Base-by-base conservation (phyloP, 768 basidiomycete species). In the Boletus barrowsii region DNA sequence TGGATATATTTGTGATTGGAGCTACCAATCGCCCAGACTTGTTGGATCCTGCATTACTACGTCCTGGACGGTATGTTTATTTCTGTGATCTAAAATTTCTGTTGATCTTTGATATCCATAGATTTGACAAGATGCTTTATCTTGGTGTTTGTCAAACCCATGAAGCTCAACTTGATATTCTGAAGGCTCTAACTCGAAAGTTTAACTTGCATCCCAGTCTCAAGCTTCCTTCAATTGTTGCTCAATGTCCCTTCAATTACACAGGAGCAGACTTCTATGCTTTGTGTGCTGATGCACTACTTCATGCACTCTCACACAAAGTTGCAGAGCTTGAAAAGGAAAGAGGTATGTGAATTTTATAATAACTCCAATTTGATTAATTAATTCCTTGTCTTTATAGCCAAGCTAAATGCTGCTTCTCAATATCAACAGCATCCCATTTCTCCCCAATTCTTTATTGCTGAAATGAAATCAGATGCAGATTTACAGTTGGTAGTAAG, bases 241-340 rank as follows among this genome's bases (percentile, higher is more conserved):
- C 83, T 26, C 72, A 74, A 33, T 98, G 95, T 57, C 87, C 93
- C 0, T 92, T 95, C 76, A 93, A 94, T 67, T 94, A 88, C 66
- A 98, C 97, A 3, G 97, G 97, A 42, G 97, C 97, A 40, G 97
- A 99, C 68, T 94, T 98, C 58, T 98, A 99, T 74, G 97, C 97
- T 0, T 75, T 99, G 10, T 98, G 97, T 70, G 90, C 93, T 6
- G 96, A 99, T 71, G 95, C 97, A 1, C 84, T 99, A 80, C 77
- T 99, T 53, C 90, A 90, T 68, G 93, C 97, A 10, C 96, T 99
- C 86, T 86, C 92, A 20, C 76, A 90, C 36, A 93, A 88, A 60
- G 95, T 97, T 0, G 80, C 82, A 56, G 81, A 80, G 47, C 74
- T 98, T 14, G 96, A 98, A 55, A 67, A 64, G 8, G 85, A 81